These are phyloP conservation scores for Byssoonygena ceratinophila DNA, from an alignment of 2,329 filamentous ascomycete species.

Conservation along the genomic window DNA sequence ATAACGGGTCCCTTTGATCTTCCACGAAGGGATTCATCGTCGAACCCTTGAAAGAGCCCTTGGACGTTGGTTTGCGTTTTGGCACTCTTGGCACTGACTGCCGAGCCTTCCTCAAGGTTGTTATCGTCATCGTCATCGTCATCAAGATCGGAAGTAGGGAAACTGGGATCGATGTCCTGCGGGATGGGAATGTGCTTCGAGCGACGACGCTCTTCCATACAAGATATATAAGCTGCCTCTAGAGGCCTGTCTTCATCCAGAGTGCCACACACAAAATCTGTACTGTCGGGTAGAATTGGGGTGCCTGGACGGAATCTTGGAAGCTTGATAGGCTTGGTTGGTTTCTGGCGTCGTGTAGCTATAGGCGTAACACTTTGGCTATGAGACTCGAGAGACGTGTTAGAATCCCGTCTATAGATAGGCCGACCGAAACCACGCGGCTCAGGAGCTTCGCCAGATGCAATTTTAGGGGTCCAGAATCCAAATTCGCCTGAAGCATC, in stretches of 20 bases:
- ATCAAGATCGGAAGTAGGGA: slow-evolving; percentile 87
- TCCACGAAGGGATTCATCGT: slow-evolving; percentile 44
- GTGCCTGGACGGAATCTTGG: slow-evolving; percentile 55
- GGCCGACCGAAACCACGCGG: slow-evolving; percentile 39
- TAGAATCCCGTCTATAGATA: slow-evolving; percentile 40
- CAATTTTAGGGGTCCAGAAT: slow-evolving; percentile 47
- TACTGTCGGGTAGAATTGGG: slow-evolving; percentile 87
- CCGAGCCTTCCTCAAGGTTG: slow-evolving; percentile 39
- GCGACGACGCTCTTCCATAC: slow-evolving; percentile 67
- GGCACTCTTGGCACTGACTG: background rate
- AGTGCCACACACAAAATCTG: slow-evolving; percentile 97
- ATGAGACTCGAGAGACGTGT: slow-evolving; percentile 46
- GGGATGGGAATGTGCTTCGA: slow-evolving; percentile 73
- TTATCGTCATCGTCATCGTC: slow-evolving; percentile 65
- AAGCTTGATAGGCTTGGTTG: slow-evolving; percentile 31
- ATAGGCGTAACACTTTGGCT: slow-evolving; percentile 18
- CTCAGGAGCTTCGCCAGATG: slow-evolving; percentile 27
- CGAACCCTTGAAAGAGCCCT: slow-evolving; percentile 30
- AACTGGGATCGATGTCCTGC: slow-evolving; percentile 97
- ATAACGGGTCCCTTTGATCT: slow-evolving; percentile 28
- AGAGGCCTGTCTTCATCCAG: slow-evolving; percentile 88
- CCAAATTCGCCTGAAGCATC: slow-evolving; percentile 54
- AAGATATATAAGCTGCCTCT: slow-evolving; percentile 86
- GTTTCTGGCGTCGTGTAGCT: slow-evolving; percentile 22
- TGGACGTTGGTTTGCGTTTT: background rate